These are phyloP conservation scores for Tolypocladium nubicola DNA, from an alignment of 2,329 filamentous ascomycete species.

Conservation along the genomic window DNA sequence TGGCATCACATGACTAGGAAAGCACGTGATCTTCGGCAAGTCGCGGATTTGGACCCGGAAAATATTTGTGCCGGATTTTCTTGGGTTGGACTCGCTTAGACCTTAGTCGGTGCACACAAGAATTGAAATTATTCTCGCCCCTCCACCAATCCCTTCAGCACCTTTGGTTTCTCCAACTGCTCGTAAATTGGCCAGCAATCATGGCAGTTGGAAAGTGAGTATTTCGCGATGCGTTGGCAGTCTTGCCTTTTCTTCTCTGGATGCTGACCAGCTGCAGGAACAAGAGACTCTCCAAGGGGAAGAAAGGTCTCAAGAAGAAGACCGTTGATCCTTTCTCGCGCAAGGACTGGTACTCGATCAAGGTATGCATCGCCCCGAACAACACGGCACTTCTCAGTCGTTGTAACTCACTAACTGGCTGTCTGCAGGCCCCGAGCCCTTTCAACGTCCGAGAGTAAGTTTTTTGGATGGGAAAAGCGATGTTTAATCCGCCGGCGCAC, in stretches of 20 bases:
- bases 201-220: slow-evolving; percentile 53
- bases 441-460: slow-evolving; percentile 96
- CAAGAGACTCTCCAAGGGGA: slow-evolving; percentile 99
- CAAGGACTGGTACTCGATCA: slow-evolving; percentile 99
- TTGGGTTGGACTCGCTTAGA: slow-evolving; percentile 24
- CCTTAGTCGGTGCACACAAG: slow-evolving; percentile 28
- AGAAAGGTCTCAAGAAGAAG: slow-evolving; percentile 99
- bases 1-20: no score
- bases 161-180: slow-evolving; percentile 31
- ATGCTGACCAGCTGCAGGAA: slow-evolving; percentile 51
- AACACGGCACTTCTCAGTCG: neutral
- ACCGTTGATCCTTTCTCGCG: slow-evolving; percentile 93
- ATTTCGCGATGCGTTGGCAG: slow-evolving; percentile 3
- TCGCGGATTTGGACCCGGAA: slow-evolving; percentile 10
- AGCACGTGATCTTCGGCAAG: neutral
- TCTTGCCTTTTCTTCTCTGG: neutral
- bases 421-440: slow-evolving; percentile 70
- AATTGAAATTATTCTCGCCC: slow-evolving; percentile 29
- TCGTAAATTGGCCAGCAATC: slow-evolving; percentile 40
- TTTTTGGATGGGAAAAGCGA: slow-evolving; percentile 1
- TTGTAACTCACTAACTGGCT: slow-evolving; percentile 5
- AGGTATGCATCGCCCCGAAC: slow-evolving; percentile 44
- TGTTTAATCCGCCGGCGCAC: neutral
- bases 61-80: slow-evolving; percentile 11
- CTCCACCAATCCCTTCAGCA: slow-evolving; percentile 30